Percentiles rank a stretch among this genome's conserved stretches.
Conservation (phyloP, 805 yeast species). For the Jamesozyma hellenica region DNA sequence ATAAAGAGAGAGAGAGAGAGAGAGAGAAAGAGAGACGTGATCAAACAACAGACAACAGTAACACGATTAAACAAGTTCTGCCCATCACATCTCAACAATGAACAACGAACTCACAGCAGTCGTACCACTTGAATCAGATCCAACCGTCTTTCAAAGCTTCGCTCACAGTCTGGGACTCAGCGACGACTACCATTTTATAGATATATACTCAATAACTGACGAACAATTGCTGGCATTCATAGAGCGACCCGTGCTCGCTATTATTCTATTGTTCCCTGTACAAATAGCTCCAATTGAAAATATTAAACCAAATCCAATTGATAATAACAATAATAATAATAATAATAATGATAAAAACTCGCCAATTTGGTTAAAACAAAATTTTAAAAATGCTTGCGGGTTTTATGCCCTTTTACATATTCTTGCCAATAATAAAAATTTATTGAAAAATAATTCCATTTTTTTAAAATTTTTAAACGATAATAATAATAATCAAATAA, state of each 20-base stretch:
- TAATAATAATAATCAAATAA: slow-evolving; percentile 35
- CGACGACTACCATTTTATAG: slow-evolving; percentile 53
- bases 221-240: slow-evolving; percentile 68
- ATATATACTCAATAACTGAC: slow-evolving; percentile 77
- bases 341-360: too few relatives aligned
- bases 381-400: slow-evolving; percentile 86
- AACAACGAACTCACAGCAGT: slow-evolving; percentile 33
- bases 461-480: slow-evolving; percentile 12
- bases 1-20: too few relatives aligned
- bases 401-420: slow-evolving; percentile 77
- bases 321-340: background rate
- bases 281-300: slow-evolving; percentile 46
- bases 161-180: slow-evolving; percentile 60
- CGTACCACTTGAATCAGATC: slow-evolving; percentile 86
- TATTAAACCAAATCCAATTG: slow-evolving; percentile 27
- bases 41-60: too few relatives aligned
- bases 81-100: too few relatives aligned
- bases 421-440: slow-evolving; percentile 29
- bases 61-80: background rate
- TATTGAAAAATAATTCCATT: slow-evolving; percentile 17
- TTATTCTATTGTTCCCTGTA: slow-evolving; percentile 77
- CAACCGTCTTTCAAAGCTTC: slow-evolving; percentile 65
- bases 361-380: slow-evolving; percentile 71
- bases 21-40: too few relatives aligned
- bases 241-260: slow-evolving; percentile 70